A percentile compares a stretch with the other conserved stretches of the same genome.
Evolutionary conservation across 495 filamentous ascomycete genomes (phyloP).

Genomic region (Chaetomidium leptoderma): DNA sequence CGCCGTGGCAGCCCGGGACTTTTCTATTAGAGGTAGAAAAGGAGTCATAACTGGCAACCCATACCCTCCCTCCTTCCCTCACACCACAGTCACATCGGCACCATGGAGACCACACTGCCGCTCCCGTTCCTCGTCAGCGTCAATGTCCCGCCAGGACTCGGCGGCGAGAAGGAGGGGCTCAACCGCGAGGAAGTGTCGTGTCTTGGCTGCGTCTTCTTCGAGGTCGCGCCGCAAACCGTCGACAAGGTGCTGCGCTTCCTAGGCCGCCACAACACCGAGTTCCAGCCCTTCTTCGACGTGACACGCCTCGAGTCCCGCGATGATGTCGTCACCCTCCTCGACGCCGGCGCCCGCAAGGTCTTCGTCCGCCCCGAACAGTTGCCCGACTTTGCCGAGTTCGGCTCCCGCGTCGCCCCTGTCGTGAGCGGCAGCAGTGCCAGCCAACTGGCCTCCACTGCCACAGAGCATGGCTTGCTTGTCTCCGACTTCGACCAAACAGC

Average conservation of each 20-base stretch:
- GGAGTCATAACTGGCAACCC: neutral
- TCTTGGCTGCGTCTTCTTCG: constrained; percentile 71
- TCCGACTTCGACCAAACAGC: constrained; percentile 42
- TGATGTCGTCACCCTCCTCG: constrained; percentile 73
- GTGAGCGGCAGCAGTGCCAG: constrained; percentile 31
- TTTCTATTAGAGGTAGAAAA: constrained; percentile 5
- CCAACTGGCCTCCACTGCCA: constrained; percentile 27
- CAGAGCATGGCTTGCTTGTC: constrained; percentile 42
- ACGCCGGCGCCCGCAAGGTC: constrained; percentile 81
- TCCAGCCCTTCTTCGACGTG: constrained; percentile 72
- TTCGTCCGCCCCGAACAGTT: constrained; percentile 70
- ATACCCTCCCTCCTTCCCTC: neutral
- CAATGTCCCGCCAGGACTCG: constrained; percentile 50
- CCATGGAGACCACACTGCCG: constrained; percentile 54
- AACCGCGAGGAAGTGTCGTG: constrained; percentile 67
- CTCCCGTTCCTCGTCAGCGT: constrained; percentile 57
- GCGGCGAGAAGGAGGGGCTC: constrained; percentile 51
- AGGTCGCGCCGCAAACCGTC: constrained; percentile 52
- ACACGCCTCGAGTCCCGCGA: constrained; percentile 61
- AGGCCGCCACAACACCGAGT: constrained; percentile 58
- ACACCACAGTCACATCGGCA: neutral
- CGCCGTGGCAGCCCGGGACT: neutral
- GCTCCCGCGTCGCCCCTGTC: constrained; percentile 41
- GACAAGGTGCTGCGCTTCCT: constrained; percentile 64
- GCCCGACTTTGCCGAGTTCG: constrained; percentile 41